A percentile compares a stretch with the other conserved stretches of the same genome.
These are phyloP conservation scores for Phytophthora pistaciae DNA, from an alignment of 352 stramenopile genomes.

Conservation along the genomic window DNA sequence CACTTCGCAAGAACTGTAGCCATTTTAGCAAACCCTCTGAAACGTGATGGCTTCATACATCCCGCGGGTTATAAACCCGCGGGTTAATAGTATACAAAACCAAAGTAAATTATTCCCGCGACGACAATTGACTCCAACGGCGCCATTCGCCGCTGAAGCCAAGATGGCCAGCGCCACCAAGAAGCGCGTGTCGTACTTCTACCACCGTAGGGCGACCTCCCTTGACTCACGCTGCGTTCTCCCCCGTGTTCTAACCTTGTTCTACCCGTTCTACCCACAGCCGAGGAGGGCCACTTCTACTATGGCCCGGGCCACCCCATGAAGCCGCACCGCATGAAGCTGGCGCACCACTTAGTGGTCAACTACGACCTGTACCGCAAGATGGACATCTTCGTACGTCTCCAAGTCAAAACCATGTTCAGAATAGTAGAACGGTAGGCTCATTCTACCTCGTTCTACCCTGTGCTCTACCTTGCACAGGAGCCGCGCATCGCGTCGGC, in stretches of 20 bases:
- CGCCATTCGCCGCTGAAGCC: constrained; percentile 11
- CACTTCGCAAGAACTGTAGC: too few species aligned
- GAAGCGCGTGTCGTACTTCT: constrained; percentile 90
- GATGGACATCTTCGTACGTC: constrained; percentile 98
- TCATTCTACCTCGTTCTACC: constrained; percentile 3
- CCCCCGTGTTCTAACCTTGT: neutral
- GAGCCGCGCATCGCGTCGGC: constrained; percentile 82
- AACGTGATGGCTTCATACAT: neutral
- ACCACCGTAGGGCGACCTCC: constrained; percentile 67
- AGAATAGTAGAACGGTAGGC: constrained; percentile 1
- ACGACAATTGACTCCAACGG: constrained; percentile 6
- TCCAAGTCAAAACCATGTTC: neutral
- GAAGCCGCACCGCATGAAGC: constrained; percentile 97
- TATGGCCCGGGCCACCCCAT: constrained; percentile 97
- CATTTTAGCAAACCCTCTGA: neutral
- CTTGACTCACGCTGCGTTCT: neutral
- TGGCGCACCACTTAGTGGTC: constrained; percentile 99
- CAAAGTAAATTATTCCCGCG: neutral
- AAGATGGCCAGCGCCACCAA: constrained; percentile 58
- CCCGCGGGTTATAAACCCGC: neutral
- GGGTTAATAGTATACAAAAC: neutral
- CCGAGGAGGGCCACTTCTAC: constrained; percentile 97
- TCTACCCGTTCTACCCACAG: constrained; percentile 44
- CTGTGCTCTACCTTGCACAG: constrained; percentile 33
- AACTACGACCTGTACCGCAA: constrained; percentile 98